Conservation (phyloP, 768 basidiomycete genomes). For the Kwoniella europaea region DNA sequence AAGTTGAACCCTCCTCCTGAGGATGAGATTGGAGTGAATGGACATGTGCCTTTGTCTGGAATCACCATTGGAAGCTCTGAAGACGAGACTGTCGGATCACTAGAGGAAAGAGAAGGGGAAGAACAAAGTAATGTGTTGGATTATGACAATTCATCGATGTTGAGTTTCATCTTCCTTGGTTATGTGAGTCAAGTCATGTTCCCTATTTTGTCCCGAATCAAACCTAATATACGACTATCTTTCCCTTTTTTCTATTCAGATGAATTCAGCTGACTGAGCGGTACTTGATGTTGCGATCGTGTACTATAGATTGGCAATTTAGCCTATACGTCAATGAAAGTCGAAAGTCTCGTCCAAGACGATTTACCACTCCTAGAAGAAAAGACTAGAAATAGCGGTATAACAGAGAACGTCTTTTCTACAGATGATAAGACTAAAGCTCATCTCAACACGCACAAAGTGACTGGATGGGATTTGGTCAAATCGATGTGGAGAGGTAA, state of each 20-base stretch:
- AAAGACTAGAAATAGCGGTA: slow-evolving; percentile 35
- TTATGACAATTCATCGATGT: slow-evolving; percentile 37
- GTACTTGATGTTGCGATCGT: neutral
- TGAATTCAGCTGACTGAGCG: neutral
- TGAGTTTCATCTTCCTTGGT: slow-evolving; percentile 38
- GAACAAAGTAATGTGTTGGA: slow-evolving; percentile 38
- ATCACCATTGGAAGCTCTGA: slow-evolving; percentile 14
- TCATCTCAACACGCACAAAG: neutral
- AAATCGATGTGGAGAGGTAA: slow-evolving; percentile 35
- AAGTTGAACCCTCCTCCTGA: slow-evolving; percentile 17
- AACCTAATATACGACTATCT: too few species aligned
- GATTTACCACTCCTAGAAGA: slow-evolving; percentile 46
- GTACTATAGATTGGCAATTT: slow-evolving; percentile 32
- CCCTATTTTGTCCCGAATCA: neutral
- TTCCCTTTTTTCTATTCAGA: too few species aligned
- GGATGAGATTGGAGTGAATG: neutral
- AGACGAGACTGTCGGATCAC: neutral
- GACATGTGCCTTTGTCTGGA: neutral
- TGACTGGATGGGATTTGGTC: slow-evolving; percentile 39
- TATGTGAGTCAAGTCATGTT: slow-evolving; percentile 31
- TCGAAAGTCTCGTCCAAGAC: slow-evolving; percentile 27
- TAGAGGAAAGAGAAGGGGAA: neutral
- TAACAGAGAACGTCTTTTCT: slow-evolving; percentile 15
- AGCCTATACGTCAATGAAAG: slow-evolving; percentile 29
- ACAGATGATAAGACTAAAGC: slow-evolving; percentile 4